These are phyloP conservation scores for Hypoxylon sp. DNA, from an alignment of 2,329 filamentous ascomycete genomes.

Conservation along the genomic window DNA sequence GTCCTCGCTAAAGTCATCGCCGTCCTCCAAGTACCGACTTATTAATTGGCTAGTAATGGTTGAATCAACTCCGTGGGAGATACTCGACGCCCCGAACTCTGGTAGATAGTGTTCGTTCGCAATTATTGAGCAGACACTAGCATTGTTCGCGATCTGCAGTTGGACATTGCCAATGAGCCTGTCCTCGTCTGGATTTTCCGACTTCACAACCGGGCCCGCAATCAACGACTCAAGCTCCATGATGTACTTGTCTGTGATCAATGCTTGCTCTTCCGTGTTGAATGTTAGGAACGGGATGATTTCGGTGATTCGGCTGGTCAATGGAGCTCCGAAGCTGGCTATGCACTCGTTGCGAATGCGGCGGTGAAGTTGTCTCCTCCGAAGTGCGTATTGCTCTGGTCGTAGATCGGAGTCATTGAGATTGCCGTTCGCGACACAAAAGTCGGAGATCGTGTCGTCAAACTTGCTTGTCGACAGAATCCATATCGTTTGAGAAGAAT, in stretches of 20 bases:
- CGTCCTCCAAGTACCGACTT: conserved; percentile 51
- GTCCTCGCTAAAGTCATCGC: conserved; percentile 52
- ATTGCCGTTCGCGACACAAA: conserved; percentile 52
- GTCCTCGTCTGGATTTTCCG: conserved; percentile 48
- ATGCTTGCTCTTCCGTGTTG: conserved; percentile 52
- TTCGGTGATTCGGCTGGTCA: conserved; percentile 60
- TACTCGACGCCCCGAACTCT: conserved; percentile 56
- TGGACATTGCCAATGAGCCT: conserved; percentile 55
- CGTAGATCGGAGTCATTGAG: conserved; percentile 22
- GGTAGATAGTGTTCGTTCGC: conserved; percentile 52
- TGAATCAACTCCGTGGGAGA: conserved; percentile 48
- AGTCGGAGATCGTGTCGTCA: conserved; percentile 57
- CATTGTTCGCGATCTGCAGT: conserved; percentile 52
- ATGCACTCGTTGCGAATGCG: conserved; percentile 35
- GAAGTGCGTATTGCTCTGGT: conserved; percentile 24
- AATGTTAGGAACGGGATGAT: conserved; percentile 50
- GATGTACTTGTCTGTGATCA: conserved; percentile 61
- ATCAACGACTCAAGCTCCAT: conserved; percentile 53
- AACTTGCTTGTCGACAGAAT: conserved; percentile 63
- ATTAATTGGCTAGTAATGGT: conserved; percentile 45
- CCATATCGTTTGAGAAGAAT: conserved; percentile 64
- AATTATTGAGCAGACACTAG: conserved; percentile 53
- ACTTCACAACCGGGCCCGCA: conserved; percentile 51
- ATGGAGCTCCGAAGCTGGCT: conserved; percentile 50
- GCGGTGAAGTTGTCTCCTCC: conserved; percentile 33